Conservation (phyloP, 2,329 filamentous ascomycete genomes). For the Sordariomycetes sp. region DNA sequence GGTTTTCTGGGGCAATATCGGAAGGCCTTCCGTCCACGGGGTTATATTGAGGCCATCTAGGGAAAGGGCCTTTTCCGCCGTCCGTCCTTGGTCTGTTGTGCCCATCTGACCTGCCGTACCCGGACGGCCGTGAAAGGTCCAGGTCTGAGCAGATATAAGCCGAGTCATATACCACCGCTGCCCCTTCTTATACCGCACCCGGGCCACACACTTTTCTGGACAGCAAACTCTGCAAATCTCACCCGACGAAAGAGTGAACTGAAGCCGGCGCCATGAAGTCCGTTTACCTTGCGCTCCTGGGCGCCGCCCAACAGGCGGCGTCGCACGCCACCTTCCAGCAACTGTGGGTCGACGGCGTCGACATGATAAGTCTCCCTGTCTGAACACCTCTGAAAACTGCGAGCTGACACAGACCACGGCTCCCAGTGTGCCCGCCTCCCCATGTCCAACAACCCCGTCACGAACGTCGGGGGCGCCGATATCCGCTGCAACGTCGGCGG, state of each 20-base stretch:
- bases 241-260: not conserved
- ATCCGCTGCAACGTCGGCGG: constrained; percentile 34
- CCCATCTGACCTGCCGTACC: not conserved
- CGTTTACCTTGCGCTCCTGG: not conserved
- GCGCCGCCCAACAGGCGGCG: constrained; percentile 17
- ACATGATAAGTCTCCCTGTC: constrained; percentile 20
- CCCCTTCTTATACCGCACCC: not conserved
- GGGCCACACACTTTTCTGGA: not conserved
- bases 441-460: constrained; percentile 38
- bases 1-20: not conserved
- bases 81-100: not conserved
- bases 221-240: not conserved
- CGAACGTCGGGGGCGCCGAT: constrained; percentile 27
- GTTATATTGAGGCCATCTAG: constrained; percentile 5
- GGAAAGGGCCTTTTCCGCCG: not conserved
- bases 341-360: constrained; percentile 31
- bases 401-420: constrained; percentile 11
- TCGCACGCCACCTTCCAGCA: constrained; percentile 41
- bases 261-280: constrained; percentile 2
- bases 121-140: not conserved
- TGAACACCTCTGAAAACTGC: not conserved
- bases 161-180: not conserved
- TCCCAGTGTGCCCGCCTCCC: constrained; percentile 35
- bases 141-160: not conserved
- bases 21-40: not conserved